Percentiles rank a stretch among this genome's conserved stretches.
phyloP scores from a whole-genome alignment of 202 grass and related monocot species.

The Tripidium arundinaceum region DNA sequence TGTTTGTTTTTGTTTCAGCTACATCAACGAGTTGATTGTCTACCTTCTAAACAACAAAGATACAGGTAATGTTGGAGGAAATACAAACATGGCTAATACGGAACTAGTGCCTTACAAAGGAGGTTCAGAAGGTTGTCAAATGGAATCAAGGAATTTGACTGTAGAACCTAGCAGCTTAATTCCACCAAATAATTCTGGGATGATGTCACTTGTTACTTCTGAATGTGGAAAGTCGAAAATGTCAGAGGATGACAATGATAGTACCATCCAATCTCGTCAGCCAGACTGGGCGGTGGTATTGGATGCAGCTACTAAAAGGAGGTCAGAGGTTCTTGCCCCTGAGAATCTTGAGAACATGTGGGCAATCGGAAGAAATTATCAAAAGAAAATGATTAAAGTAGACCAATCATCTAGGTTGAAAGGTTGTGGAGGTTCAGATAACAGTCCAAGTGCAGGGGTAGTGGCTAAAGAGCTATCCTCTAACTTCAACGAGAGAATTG shows the following conservation, averaged over 20 bases:
- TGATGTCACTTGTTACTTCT: constrained; percentile 30
- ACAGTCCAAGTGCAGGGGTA: constrained; percentile 28
- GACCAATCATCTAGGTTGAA: constrained; percentile 36
- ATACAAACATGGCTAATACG: constrained; percentile 41
- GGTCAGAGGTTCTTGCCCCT: constrained; percentile 82
- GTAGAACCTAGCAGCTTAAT: constrained; percentile 29
- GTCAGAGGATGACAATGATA: constrained; percentile 39
- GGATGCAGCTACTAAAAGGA: constrained; percentile 88
- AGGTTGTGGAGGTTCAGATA: constrained; percentile 26
- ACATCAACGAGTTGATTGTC: constrained; percentile 92
- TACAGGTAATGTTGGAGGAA: constrained; percentile 37
- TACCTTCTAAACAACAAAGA: constrained; percentile 65
- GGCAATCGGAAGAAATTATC: constrained; percentile 94
- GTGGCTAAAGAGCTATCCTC: constrained; percentile 63
- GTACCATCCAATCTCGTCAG: constrained; percentile 32
- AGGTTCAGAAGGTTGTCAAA: constrained; percentile 39
- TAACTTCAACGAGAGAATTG: constrained; percentile 76
- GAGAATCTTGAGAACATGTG: constrained; percentile 99
- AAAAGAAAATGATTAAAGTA: constrained; percentile 79
- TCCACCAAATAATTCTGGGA: constrained; percentile 35
- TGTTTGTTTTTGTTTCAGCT: constrained; percentile 54
- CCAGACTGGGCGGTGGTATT: constrained; percentile 77
- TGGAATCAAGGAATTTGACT: constrained; percentile 30
- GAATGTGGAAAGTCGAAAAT: constrained; percentile 36
- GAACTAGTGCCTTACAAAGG: constrained; percentile 37